Conservation (phyloP, 345 rosid genomes). For the Gossypium herbaceum region DNA sequence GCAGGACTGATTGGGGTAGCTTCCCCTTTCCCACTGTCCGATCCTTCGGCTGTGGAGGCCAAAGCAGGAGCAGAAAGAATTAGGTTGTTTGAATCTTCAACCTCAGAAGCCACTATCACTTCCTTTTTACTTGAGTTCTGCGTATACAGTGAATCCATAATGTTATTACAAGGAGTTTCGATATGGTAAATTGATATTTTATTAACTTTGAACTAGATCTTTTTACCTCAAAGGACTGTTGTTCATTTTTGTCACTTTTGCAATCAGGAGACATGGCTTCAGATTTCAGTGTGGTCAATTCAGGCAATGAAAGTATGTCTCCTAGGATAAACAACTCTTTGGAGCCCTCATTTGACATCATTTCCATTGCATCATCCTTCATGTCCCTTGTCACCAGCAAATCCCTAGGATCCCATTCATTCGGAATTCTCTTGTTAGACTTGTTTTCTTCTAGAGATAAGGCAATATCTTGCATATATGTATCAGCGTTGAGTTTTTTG, state of each 20-base stretch:
- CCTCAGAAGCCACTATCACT: slow-evolving; percentile 6
- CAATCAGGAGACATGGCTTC: slow-evolving; percentile 15
- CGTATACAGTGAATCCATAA: background rate
- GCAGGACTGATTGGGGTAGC: slow-evolving; percentile 11
- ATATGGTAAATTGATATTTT: background rate
- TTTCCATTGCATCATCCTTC: slow-evolving; percentile 19
- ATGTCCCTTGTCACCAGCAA: slow-evolving; percentile 14
- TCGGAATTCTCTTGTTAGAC: slow-evolving; percentile 22
- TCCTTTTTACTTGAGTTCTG: slow-evolving; percentile 29
- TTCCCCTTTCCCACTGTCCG: slow-evolving; percentile 12
- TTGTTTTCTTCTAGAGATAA: background rate
- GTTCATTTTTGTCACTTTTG: slow-evolving; percentile 22
- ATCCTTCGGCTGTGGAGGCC: slow-evolving; percentile 17
- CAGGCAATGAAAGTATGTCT: slow-evolving; percentile 38
- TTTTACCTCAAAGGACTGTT: slow-evolving; percentile 37
- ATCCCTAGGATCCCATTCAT: slow-evolving; percentile 17
- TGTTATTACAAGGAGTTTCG: background rate
- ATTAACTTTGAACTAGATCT: background rate
- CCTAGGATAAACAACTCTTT: slow-evolving; percentile 36
- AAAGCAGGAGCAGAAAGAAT: slow-evolving; percentile 4
- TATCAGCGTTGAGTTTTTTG: slow-evolving; percentile 8
- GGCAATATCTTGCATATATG: slow-evolving; percentile 6
- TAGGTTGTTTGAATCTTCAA: slow-evolving; percentile 14
- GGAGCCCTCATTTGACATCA: slow-evolving; percentile 13
- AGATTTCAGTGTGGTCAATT: slow-evolving; percentile 22